Evolutionary conservation across 495 filamentous ascomycete species (phyloP).

Genomic region (Xylaria bambusicola): DNA sequence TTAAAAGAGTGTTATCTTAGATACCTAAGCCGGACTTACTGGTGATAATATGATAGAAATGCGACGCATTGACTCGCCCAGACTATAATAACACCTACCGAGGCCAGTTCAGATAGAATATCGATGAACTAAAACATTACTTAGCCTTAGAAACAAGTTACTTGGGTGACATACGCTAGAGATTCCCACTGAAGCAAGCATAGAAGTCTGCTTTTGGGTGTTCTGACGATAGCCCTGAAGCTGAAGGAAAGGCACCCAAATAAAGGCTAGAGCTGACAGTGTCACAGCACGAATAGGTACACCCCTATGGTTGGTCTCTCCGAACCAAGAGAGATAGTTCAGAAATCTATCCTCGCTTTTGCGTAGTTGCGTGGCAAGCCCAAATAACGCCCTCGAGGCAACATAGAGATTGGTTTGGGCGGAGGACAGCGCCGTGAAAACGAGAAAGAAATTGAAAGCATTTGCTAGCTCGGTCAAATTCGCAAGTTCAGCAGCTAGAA

Average conservation of each 20-base stretch:
- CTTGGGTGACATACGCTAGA: no score
- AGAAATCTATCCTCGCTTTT: constrained; percentile 31
- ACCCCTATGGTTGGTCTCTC: constrained; percentile 41
- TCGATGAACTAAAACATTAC: constrained; percentile 33
- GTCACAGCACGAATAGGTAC: constrained; percentile 45
- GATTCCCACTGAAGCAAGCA: no score
- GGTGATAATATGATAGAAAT: constrained; percentile 44
- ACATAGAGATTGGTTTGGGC: constrained; percentile 47
- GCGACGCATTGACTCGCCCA: constrained; percentile 48
- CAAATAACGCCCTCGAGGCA: constrained; percentile 45
- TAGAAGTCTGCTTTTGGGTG: no score
- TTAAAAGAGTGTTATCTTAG: background rate
- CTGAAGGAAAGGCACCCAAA: constrained; percentile 34
- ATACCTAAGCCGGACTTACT: constrained; percentile 25
- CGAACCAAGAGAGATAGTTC: constrained; percentile 31
- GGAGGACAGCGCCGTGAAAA: constrained; percentile 28
- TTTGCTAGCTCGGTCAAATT: constrained; percentile 12
- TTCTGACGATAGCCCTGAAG: constrained; percentile 14
- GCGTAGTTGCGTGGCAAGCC: constrained; percentile 35
- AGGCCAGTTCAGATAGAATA: constrained; percentile 37
- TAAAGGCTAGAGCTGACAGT: constrained; percentile 32
- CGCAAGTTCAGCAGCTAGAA: constrained; percentile 13
- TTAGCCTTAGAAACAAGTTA: background rate
- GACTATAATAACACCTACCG: constrained; percentile 39
- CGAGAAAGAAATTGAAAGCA: constrained; percentile 28